Evolutionary conservation across 176 grass and related monocot genomes (phyloP), one percentile per base, ranked within the genome.

Genomic region (Eremochloa ophiuroides): DNA sequence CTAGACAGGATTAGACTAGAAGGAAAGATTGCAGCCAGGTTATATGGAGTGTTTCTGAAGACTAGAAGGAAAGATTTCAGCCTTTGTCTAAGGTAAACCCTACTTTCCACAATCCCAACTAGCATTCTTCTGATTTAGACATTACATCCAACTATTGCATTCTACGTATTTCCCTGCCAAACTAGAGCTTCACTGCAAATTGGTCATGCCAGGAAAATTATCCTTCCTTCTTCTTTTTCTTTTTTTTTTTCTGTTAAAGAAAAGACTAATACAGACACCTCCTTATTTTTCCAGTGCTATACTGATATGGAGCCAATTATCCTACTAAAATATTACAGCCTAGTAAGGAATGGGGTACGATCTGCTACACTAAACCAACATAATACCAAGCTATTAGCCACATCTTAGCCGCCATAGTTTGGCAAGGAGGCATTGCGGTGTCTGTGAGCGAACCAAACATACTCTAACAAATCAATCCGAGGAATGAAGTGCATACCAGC

Each of bases 1-100:
- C 35, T 31, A 85, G 56, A 77, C 28, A 82, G 9, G 28, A 78
- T 78, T 85, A 66, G 58, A 82, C 3, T 85, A 46, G 38, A 89
- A 85, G 70, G 42, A 42, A 85, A 71, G 34, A 64, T 46, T 16
- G 6, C 17, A 85, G 14, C 44, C 56, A 47, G 12, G 16, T 62
- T 65, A 66, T 66, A 30, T 37, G 17, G 34, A 64, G 60, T 17
- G 74, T 26, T 53, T 12, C 61, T 58, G 61, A 80, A 58, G 37
- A 74, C n/a, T n/a, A 67, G 12, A 50, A n/a, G n/a, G n/a, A n/a
- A n/a, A n/a, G n/a, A n/a, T n/a, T n/a, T n/a, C n/a, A n/a, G 22
- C 18, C 9, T 8, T 13, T 37, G 29, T 64, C 47, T 16, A 60
- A 73, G 29, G 28, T 14, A 74, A 79, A 43, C 47, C n/a, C 23